Evolutionary conservation across 2,329 filamentous ascomycete species (phyloP).

Genomic region (Bimuria novae-zelandiae): DNA sequence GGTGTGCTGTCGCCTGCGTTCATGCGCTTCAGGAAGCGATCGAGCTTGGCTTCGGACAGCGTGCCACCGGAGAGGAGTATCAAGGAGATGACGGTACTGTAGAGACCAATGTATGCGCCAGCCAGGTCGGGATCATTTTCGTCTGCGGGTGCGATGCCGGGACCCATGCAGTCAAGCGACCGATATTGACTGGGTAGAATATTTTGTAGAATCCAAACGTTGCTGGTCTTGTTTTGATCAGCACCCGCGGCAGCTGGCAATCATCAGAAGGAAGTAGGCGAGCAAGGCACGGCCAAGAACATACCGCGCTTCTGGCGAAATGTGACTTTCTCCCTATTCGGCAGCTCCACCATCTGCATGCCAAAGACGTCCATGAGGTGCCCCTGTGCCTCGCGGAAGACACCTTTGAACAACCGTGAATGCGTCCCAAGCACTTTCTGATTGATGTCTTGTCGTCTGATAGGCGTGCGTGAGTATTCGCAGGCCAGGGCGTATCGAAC

Average conservation of each 20-base stretch:
- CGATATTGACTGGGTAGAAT: constrained; percentile 72
- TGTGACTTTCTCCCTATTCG: constrained; percentile 78
- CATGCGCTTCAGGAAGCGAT: constrained; percentile 72
- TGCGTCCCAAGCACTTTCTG: constrained; percentile 72
- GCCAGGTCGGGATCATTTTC: constrained; percentile 61
- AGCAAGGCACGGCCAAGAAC: constrained; percentile 14
- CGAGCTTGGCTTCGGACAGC: constrained; percentile 77
- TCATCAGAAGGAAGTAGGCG: neutral
- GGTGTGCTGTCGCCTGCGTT: constrained; percentile 78
- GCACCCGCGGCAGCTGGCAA: constrained; percentile 59
- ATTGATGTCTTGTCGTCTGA: constrained; percentile 62
- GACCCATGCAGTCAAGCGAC: constrained; percentile 65
- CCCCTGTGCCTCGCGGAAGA: constrained; percentile 78
- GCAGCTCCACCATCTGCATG: constrained; percentile 90
- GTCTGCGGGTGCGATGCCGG: constrained; percentile 66
- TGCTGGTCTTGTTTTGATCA: constrained; percentile 58
- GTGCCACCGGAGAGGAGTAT: constrained; percentile 74
- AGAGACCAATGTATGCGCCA: constrained; percentile 79
- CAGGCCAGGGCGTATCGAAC: constrained; percentile 65
- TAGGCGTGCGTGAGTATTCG: constrained; percentile 63
- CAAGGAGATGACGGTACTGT: constrained; percentile 76
- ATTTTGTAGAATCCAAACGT: constrained; percentile 77
- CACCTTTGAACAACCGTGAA: constrained; percentile 71
- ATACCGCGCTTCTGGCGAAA: constrained; percentile 77
- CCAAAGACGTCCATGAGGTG: constrained; percentile 76